Evolutionary conservation across 2,329 filamentous ascomycete species (phyloP), one percentile per base, ranked within the genome.

Genomic region (Phoma herbarum): DNA sequence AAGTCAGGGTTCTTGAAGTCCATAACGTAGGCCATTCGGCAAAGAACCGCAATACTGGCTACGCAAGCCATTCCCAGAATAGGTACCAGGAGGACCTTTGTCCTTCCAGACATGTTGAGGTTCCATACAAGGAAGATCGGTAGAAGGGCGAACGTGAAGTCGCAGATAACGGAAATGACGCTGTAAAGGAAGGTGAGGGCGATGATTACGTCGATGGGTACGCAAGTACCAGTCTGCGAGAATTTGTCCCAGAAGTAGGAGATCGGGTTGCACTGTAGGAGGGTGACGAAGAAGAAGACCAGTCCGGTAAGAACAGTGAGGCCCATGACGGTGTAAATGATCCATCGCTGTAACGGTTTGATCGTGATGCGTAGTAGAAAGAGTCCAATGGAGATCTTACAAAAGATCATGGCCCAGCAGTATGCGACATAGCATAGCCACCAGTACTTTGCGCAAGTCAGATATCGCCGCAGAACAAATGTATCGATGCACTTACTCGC

Each of bases 51-150:
- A 23, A 73, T 60, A 61, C 73, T 75, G 16, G 75, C 75, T 82
- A 85, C 68, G 58, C 83, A 78, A 12, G 79, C 84, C 72, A 85
- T 79, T 39, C 81, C 77, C 2, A 86, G 68, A 46, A 86, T 78
- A 2, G 79, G 63, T 4, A 78, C 79, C 26, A 86, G 75, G 16
- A 79, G 74, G 6, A 79, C 51, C 63, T 84, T 85, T 3, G 80
- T 82, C 35, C 77, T 75, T 37, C 69, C 69, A 41, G 80, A 80
- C 73, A 86, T 82, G 57, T 82, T 79, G 33, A 85, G 75, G 20
- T 80, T 73, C 81, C 82, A 84, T 0, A 86, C 74, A 37, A 86
- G 78, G 12, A 79, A 78, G 7, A 84, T 76, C 0, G 84, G 84
- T 4, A 86, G 67, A 3, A 83, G 66, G 2, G 80, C 83, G 12